These are phyloP conservation scores for Torulaspora pretoriensis DNA, from an alignment of 1,139 yeast species.

Conservation along the genomic window DNA sequence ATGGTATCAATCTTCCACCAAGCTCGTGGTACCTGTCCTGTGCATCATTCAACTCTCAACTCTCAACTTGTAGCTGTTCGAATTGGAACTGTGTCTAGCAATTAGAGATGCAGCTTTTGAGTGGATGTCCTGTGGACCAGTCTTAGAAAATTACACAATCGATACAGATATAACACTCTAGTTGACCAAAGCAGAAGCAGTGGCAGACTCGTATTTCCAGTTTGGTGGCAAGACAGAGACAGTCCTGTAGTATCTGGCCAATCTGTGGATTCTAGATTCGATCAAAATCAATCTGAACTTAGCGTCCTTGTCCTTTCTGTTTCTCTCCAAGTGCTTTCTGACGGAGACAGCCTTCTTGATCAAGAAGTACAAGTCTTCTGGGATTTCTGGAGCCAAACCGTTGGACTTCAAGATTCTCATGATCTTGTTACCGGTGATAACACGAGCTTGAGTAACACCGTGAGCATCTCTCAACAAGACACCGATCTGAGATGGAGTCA, in stretches of 20 bases:
- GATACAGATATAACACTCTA: conserved; percentile 41
- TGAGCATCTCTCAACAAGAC: conserved; percentile 99
- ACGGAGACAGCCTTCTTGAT: conserved; percentile 99
- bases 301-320: conserved; percentile 99
- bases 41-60: no score
- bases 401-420: conserved; percentile 98
- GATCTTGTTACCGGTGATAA: conserved; percentile 99
- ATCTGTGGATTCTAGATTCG: conserved; percentile 99
- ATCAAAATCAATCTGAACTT: conserved; percentile 99
- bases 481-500: conserved; percentile 99
- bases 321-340: conserved; percentile 99
- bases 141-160: conserved; percentile 10
- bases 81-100: no score
- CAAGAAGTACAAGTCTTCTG: conserved; percentile 98
- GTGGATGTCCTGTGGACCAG: conserved; percentile 4
- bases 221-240: conserved; percentile 98
- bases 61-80: no score
- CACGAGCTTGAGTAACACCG: conserved; percentile 97
- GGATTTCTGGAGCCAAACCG: conserved; percentile 99
- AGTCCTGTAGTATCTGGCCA: conserved; percentile 99
- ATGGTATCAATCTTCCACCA: no score
- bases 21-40: no score
- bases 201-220: conserved; percentile 99
- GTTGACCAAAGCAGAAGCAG: conserved; percentile 99
- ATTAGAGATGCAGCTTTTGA: not conserved